Evolutionary conservation across 2,329 filamentous ascomycete species (phyloP).

Genomic region (Coniochaeta prunicola): DNA sequence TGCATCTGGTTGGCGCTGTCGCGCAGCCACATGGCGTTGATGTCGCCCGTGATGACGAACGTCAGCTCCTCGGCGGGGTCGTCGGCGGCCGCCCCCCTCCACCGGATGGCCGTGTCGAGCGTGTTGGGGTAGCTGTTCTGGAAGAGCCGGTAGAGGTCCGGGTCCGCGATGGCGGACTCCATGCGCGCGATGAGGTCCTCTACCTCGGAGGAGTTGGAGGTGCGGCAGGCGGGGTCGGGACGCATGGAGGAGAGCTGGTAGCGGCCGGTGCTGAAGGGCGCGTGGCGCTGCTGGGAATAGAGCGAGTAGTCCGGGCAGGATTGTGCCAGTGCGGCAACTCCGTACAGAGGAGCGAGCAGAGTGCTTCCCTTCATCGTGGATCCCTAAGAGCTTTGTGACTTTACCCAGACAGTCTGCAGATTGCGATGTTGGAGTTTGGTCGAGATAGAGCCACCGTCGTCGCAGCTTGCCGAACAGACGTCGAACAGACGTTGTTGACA

Average conservation of each 20-base stretch:
- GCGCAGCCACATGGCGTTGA: slow-evolving; percentile 32
- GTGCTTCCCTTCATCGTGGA: not conserved
- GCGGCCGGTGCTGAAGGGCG: slow-evolving; percentile 69
- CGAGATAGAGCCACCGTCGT: too few species aligned
- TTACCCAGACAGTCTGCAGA: not conserved
- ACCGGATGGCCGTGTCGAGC: slow-evolving; percentile 64
- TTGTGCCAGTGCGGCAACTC: not conserved
- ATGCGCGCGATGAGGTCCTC: slow-evolving; percentile 69
- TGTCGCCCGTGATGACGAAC: slow-evolving; percentile 51
- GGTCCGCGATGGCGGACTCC: slow-evolving; percentile 63
- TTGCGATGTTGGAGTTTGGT: not conserved
- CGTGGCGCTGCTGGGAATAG: slow-evolving; percentile 53
- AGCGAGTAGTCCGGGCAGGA: slow-evolving; percentile 58
- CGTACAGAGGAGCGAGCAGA: not conserved
- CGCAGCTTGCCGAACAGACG: not conserved
- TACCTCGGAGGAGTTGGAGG: slow-evolving; percentile 69
- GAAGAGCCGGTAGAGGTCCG: slow-evolving; percentile 66
- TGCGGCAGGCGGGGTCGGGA: slow-evolving; percentile 68
- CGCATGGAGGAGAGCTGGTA: slow-evolving; percentile 75
- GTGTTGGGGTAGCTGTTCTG: slow-evolving; percentile 69
- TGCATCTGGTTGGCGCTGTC: slow-evolving; percentile 60
- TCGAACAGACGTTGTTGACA: not conserved
- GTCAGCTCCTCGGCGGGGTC: slow-evolving; percentile 56
- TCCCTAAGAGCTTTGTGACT: not conserved
- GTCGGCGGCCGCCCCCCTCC: slow-evolving; percentile 54